Base-by-base conservation (phyloP, 805 yeast genomes). In the Tetrapisispora taiwanensis region DNA sequence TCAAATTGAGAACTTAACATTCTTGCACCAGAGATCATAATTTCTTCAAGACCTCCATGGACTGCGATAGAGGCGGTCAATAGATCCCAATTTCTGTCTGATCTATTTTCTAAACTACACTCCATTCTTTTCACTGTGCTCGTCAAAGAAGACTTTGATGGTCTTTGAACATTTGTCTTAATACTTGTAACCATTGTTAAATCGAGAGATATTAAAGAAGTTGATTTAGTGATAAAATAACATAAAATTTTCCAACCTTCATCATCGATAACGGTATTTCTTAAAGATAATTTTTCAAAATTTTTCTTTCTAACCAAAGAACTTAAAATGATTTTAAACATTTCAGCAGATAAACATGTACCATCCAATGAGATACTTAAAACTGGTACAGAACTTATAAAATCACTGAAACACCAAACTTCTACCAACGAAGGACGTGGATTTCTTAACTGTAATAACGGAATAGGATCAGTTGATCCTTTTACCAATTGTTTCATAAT, bases 371-470 rank as follows among this genome's bases (percentile, higher is more conserved):
- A 76, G 6, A 89, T 62, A 60, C 89, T 80, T 18, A 79, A 69
- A 3, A 89, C 74, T 0, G 96, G 96, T 0, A 94, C 92, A 42
- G 87, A 78, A 41, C 95, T 71, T 22, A 89, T 65, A 52, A 89
- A 90, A 60, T 89, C 97, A 15, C 94, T 77, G 58, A 89, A 85
- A 0, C 96, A 79, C 54, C 84, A 75, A 22, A 89, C 76, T 62
- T 89, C 97, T 39, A 90, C 81, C 71, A 85, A 67, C 0, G 96
- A 84, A 0, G 97, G 97, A 42, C 78, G 71, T 2, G 95, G 95
- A 54, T 89, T 89, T 57, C 87, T 72, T 47, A 90, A 60, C 53
- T 83, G 90, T 44, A 89, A 59, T 13, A 79, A 54, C 1, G 92
- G 81, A 13, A 89, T 68, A 1, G 95, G 95, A 18, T 85, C 84